A percentile compares a stretch with the other conserved stretches of the same genome.
Evolutionary conservation across 1,284 basidiomycete species (phyloP).

Genomic region (Sparassis latifolia): DNA sequence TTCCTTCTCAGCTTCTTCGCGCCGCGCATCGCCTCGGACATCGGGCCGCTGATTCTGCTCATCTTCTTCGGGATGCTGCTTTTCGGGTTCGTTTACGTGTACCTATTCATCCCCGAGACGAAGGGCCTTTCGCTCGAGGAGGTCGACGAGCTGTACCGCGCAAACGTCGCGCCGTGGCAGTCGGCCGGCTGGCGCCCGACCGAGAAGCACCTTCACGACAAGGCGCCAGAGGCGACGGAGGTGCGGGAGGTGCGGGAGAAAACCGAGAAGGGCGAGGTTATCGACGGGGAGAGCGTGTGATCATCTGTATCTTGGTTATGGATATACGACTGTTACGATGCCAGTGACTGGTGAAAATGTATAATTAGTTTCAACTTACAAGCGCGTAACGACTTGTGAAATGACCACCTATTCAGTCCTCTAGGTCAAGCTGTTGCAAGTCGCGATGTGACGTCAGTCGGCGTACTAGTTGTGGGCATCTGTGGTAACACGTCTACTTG

Average conservation of each 20-base stretch:
- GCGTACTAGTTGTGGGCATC: too few relatives aligned
- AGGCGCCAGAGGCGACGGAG: constrained; percentile 11
- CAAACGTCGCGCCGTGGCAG: constrained; percentile 59
- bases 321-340: too few relatives aligned
- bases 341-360: too few relatives aligned
- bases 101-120: constrained; percentile 71
- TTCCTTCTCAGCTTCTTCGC: constrained; percentile 68
- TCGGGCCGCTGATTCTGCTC: constrained; percentile 71
- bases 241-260: constrained; percentile 22
- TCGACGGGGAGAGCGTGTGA: too few relatives aligned
- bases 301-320: too few relatives aligned
- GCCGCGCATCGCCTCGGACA: constrained; percentile 57
- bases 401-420: too few relatives aligned
- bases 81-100: constrained; percentile 64
- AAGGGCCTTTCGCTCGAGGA: constrained; percentile 71
- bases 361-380: too few relatives aligned
- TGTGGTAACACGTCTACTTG: too few relatives aligned
- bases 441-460: too few relatives aligned
- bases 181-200: constrained; percentile 53
- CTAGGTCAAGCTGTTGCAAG: too few relatives aligned
- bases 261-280: constrained; percentile 8
- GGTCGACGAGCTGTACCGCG: constrained; percentile 70
- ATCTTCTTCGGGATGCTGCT: constrained; percentile 74
- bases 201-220: constrained; percentile 24
- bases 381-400: too few relatives aligned